Percentiles rank a stretch among this genome's conserved stretches.
phyloP scores from a whole-genome alignment of 164 flowering plant species.

The Stephania japonica region DNA sequence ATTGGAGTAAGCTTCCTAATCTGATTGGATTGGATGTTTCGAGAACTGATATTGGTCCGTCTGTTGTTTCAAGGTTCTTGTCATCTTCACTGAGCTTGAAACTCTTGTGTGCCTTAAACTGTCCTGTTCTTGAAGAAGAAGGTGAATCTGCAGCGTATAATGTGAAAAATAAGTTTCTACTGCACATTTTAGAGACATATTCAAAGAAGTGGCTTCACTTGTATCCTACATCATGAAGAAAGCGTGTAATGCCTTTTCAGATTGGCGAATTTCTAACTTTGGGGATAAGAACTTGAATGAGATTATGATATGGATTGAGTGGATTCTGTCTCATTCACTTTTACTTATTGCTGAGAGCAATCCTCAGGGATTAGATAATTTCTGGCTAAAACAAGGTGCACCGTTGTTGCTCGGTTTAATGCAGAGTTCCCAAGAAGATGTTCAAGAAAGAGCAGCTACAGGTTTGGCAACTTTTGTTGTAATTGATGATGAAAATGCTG shows the following conservation, averaged over 20 bases:
- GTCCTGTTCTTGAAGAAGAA: conserved; percentile 65
- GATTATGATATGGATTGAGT: conserved; percentile 84
- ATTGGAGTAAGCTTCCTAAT: conserved; percentile 69
- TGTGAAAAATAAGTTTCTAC: conserved; percentile 56
- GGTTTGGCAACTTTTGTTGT: conserved; percentile 98
- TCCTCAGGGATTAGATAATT: conserved; percentile 60
- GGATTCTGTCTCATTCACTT: conserved; percentile 78
- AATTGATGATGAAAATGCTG: conserved; percentile 90
- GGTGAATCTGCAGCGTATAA: conserved; percentile 31
- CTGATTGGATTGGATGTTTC: conserved; percentile 83
- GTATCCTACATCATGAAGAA: conserved; percentile 46
- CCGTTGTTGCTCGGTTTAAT: conserved; percentile 63
- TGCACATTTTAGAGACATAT: conserved; percentile 61
- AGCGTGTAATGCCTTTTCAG: conserved; percentile 47
- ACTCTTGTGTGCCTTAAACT: conserved; percentile 80
- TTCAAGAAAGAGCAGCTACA: conserved; percentile 96
- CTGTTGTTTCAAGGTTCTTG: conserved; percentile 51
- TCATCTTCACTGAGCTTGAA: conserved; percentile 59
- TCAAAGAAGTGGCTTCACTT: conserved; percentile 59
- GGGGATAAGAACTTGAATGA: conserved; percentile 48
- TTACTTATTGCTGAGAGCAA: conserved; percentile 78
- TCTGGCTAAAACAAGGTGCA: conserved; percentile 93
- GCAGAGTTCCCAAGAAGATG: conserved; percentile 91
- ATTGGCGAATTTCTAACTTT: conserved; percentile 51
- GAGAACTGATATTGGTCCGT: conserved; percentile 63